phyloP scores from a whole-genome alignment of 805 yeast genomes.

The Suhomyces sp. region DNA sequence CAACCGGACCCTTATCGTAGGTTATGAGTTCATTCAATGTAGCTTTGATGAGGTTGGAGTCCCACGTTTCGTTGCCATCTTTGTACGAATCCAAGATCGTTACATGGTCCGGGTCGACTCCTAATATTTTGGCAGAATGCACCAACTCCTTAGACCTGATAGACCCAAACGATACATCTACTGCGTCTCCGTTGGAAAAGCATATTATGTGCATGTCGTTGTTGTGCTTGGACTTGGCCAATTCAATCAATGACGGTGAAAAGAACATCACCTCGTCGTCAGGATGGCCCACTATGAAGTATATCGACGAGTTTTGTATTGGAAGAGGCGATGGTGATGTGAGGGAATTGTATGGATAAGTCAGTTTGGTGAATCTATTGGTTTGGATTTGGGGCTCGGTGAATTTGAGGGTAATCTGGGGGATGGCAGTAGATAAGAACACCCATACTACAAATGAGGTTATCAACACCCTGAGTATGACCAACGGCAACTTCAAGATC shows the following conservation, averaged over 20 bases:
- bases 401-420: conserved; percentile 33
- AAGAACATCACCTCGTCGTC: conserved; percentile 99
- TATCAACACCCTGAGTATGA: conserved; percentile 13
- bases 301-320: conserved; percentile 36
- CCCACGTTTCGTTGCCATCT: conserved; percentile 72
- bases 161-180: conserved; percentile 65
- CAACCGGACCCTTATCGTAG: conserved; percentile 20
- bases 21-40: conserved; percentile 30
- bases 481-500: conserved; percentile 7
- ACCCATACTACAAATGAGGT: conserved; percentile 37
- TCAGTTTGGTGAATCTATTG: conserved; percentile 18
- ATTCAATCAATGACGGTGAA: conserved; percentile 67
- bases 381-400: conserved; percentile 26
- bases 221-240: conserved; percentile 42
- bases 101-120: conserved; percentile 43
- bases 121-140: conserved; percentile 53
- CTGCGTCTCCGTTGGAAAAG: conserved; percentile 67
- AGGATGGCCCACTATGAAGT: conserved; percentile 84
- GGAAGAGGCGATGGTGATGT: conserved; percentile 32
- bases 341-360: conserved; percentile 37
- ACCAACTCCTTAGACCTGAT: conserved; percentile 59
- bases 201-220: conserved; percentile 62
- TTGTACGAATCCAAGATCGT: conserved; percentile 41
- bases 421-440: conserved; percentile 36
- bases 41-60: conserved; percentile 36